phyloP scores from a whole-genome alignment of 2,329 filamentous ascomycete genomes.

The Ophiognomonia clavigignenti-juglandacearum region DNA sequence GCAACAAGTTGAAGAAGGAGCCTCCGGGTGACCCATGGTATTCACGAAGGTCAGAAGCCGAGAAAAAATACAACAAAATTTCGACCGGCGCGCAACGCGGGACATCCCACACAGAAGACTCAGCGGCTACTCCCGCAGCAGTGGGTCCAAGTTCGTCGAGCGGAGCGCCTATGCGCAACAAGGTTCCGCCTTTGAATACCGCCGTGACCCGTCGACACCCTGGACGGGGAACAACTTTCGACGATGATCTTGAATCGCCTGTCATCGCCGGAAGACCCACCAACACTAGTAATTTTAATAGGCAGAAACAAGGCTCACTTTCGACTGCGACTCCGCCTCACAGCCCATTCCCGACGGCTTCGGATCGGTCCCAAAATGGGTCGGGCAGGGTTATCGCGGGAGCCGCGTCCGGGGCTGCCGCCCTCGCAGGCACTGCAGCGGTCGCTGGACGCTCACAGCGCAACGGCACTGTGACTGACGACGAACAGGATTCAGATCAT shows the following conservation, averaged over 20 bases:
- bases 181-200: constrained; percentile 9
- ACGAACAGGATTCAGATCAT: constrained; percentile 20
- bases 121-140: constrained; percentile 11
- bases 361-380: constrained; percentile 5
- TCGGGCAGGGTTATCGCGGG: constrained; percentile 4
- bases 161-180: constrained; percentile 14
- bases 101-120: background rate
- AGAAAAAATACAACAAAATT: constrained; percentile 26
- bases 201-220: constrained; percentile 7
- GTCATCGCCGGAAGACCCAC: constrained; percentile 18
- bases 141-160: constrained; percentile 4
- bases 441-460: constrained; percentile 9
- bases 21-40: constrained; percentile 49
- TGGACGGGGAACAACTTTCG: constrained; percentile 10
- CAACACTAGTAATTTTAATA: constrained; percentile 20
- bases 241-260: constrained; percentile 17
- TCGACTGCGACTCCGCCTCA: constrained; percentile 15
- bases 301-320: constrained; percentile 13
- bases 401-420: constrained; percentile 11
- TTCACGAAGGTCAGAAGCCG: constrained; percentile 36
- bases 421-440: constrained; percentile 5
- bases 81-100: background rate
- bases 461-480: constrained; percentile 27
- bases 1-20: constrained; percentile 55
- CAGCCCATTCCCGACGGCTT: constrained; percentile 6